Base-by-base conservation (phyloP, 108 stramenopile genomes). In the Schizochytrium sp. region DNA sequence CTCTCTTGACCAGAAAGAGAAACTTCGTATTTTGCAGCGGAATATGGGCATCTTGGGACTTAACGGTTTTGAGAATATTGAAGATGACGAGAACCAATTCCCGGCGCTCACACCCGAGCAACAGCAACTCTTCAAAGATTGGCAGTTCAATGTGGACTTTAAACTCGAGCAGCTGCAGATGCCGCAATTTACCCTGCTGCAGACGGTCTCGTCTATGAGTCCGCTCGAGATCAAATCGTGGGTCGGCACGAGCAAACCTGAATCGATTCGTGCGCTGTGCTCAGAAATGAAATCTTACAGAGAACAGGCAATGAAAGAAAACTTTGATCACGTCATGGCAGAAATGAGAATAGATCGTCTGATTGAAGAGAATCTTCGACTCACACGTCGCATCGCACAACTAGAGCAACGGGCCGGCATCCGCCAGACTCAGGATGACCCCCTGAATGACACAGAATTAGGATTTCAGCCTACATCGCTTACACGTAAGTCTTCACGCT, bases 141-240 rank as follows among this genome's bases (percentile, higher is more conserved):
- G 76, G 76, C 76, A 55, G 53, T 83, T 83, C 53, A 83, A 83
- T 28, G 76, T 83, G 4, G 76, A 83, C 76, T 83, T 83, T 40
- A 83, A 83, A 53, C 76, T 83, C 47, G 76, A 83, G 28, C 76
- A 83, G 28, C 28, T 55, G 0, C 47, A 83, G 3, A 83, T 83
- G 76, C 76, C 76, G 76, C 76, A 83, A 1, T 83, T 47, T 50
- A 83, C 76, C 50, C 76, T 83, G 76, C 53, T 83, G 0, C 76
- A 83, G 28, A 83, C 40, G 76, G 76, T 83, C 13, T 83, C 76
- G 45, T 83, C 76, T n/a, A 83, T 83, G 76, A 10, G 50, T 0
- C 76, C 76, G 2, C 50, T 55, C 15, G 50, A 83, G 28, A 83
- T 83, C 47, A 83, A 83, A 55, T 55, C 47, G 15, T 83, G 76